Base-by-base conservation (phyloP, 2,329 filamentous ascomycete species). In the Aspergillus flavus region DNA sequence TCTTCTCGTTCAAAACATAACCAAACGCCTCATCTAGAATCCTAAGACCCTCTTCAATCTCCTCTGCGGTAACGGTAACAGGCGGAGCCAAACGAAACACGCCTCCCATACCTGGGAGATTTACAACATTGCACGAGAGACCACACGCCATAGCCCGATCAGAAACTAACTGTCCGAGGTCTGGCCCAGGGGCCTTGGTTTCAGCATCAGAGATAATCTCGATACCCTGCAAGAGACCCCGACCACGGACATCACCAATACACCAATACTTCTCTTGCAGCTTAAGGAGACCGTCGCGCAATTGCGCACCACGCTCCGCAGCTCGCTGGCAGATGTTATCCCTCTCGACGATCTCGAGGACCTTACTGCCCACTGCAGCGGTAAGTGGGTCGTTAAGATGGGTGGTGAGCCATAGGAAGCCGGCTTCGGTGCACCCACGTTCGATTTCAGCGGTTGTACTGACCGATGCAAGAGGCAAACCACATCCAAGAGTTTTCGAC, bases 351-450 rank as follows among this genome's bases (percentile, higher is more conserved):
- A 89, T 86, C 63, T 89, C 86, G 1, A 89, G 79, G 2, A 89
- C 86, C 69, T 88, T 88, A 64, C 84, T 79, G 0, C 86, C 86
- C 1, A 89, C 85, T 0, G 86, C 84, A 0, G 85, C 85, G 0
- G 86, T 82, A 0, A 89, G 74, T 0, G 87, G 86, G 65, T 89
- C 87, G 66, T 89, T 88, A 56, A 88, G 75, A 66, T 89, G 87
- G 0, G 87, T 89, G 0, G 86, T 89, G 66, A 86, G 83, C 69
- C 85, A 89, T 21, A 85, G 76, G 67, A 82, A 89, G 32, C 81
- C 83, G 3, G 78, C 76, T 21, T 86, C 81, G 12, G 75, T 73
- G 36, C 82, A 84, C 1, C 79, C 79, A 3, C 75, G 72, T 48
- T 83, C 85, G 53, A 89, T 86, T 36, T 82, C 78, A 5, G 80